Percentiles rank a stretch among this genome's conserved stretches.
Evolutionary conservation across 108 stramenopile species (phyloP).

Genomic region (Cyclotella distinguenda): DNA sequence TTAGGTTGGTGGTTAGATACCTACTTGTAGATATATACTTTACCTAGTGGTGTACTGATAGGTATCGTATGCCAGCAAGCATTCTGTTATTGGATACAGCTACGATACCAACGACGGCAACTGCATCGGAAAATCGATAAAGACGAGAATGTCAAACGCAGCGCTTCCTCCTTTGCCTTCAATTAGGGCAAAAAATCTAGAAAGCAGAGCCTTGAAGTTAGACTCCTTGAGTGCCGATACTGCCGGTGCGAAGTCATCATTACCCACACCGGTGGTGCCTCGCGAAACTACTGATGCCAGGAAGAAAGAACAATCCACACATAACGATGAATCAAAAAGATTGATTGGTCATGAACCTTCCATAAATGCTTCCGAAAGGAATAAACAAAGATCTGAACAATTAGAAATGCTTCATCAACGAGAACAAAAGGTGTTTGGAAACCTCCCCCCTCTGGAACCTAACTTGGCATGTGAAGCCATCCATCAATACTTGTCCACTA

Average conservation of each 20-base stretch:
- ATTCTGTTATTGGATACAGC: no score
- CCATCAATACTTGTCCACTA: slow-evolving; percentile 34
- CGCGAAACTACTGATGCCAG: no score
- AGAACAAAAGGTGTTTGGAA: slow-evolving; percentile 32
- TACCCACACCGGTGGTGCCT: no score
- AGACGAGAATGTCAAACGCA: slow-evolving; percentile 14
- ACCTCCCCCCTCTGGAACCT: slow-evolving; percentile 28
- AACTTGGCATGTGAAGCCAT: slow-evolving; percentile 34
- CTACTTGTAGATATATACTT: no score
- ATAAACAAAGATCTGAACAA: slow-evolving; percentile 18
- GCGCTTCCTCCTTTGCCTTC: slow-evolving; percentile 41
- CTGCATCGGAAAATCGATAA: neutral
- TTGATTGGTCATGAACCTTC: neutral
- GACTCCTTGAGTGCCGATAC: no score
- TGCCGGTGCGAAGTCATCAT: no score
- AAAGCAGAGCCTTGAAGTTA: slow-evolving; percentile 4
- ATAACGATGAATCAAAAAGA: neutral
- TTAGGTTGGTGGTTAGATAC: no score
- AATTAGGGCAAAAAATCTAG: slow-evolving; percentile 33
- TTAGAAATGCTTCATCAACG: slow-evolving; percentile 22
- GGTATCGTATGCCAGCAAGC: no score
- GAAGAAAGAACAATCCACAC: no score
- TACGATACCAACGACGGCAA: no score
- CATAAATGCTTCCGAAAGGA: neutral
- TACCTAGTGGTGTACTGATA: no score